Evolutionary conservation across 148 eudicot genomes (phyloP), one percentile per base, ranked within the genome.

Genomic region (Camellia sinensis): DNA sequence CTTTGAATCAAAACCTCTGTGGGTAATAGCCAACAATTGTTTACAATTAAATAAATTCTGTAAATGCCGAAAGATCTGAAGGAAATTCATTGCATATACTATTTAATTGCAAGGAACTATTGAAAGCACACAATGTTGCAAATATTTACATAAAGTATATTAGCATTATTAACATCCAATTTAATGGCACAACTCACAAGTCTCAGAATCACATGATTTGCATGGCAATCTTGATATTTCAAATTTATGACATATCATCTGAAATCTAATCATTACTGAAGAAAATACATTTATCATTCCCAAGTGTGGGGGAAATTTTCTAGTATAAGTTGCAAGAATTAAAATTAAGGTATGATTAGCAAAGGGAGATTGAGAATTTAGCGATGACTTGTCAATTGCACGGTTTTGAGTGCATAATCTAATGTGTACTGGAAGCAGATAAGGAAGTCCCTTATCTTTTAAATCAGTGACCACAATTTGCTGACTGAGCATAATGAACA

Each of bases 251-350:
- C 15, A 64, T 45, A 22, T 37, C 18, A 21, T 44, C 3, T 62
- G 15, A 45, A 63, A n/a, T 60, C 10, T 43, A 62, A 76, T 62
- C 56, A 44, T 62, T 19, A 63, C 40, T 17, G 3, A 15, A 14
- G 44, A 21, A 77, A 63, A 22, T 48, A 65, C 2, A 64, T 14
- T 45, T 19, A 63, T 65, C 66, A 54, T 22, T 40, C 59, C 5
- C 62, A 50, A 15, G 54, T 15, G 9, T 46, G 48, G 60, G 19
- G 61, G 22, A 22, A 29, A 59, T 64, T n/a, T 61, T 62, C 41
- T 11, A n/a, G 44, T 46, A 45, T 45, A 76, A 77, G 37, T 65
- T 65, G 61, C 79, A 63, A 77, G 57, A 64, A 29, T 41, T 62
- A 54, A 14, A 19, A 62, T 14, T 62, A 9, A 41, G 21, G 60